These are phyloP conservation scores for Quercus robur DNA, from an alignment of 306 rosid species.

Conservation along the genomic window DNA sequence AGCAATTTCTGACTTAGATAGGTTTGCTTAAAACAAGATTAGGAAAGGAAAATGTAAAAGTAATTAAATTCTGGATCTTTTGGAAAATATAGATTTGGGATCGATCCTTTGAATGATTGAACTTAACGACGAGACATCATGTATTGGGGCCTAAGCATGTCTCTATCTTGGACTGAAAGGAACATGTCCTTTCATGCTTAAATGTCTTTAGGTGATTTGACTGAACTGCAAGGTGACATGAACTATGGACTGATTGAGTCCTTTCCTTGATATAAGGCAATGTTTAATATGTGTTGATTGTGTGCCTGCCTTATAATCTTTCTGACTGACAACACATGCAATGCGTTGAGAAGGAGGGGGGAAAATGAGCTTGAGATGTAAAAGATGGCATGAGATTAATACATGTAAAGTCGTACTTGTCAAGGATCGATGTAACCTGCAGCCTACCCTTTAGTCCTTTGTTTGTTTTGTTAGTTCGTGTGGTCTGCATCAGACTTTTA, in stretches of 20 bases:
- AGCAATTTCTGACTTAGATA: neutral
- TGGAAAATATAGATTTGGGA: neutral
- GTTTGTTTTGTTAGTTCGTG: conserved; percentile 6
- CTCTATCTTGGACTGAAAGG: neutral
- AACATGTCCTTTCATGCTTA: neutral
- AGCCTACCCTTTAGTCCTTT: conserved; percentile 8
- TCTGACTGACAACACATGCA: neutral
- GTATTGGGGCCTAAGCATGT: neutral
- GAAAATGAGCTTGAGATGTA: neutral
- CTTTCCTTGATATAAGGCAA: neutral
- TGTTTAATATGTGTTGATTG: neutral
- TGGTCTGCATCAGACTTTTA: neutral
- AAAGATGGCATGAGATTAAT: neutral
- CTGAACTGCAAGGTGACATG: neutral
- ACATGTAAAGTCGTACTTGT: neutral
- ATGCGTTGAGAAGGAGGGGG: neutral
- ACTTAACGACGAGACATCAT: neutral
- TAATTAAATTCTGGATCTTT: neutral
- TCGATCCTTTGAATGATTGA: neutral
- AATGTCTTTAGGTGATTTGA: conserved; percentile 8
- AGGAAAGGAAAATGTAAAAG: no score
- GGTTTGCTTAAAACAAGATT: neutral
- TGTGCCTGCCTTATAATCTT: neutral
- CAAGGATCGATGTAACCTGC: neutral
- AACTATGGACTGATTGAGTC: neutral